Conservation (phyloP, 352 stramenopile genomes). For the Pelagophyceae sp. region DNA sequence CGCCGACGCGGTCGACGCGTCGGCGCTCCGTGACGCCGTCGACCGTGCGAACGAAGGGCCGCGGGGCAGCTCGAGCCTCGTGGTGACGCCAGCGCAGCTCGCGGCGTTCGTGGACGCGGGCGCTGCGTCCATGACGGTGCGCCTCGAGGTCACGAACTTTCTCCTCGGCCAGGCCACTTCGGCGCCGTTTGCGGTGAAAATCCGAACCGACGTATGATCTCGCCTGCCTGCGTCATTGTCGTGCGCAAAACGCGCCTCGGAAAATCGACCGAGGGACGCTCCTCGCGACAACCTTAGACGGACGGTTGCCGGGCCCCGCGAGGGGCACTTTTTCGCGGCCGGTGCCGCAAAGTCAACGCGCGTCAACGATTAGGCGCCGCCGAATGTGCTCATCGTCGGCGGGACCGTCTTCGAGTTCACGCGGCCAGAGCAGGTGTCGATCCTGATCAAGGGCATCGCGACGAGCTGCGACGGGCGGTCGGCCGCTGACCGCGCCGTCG, state of each 20-base stretch:
- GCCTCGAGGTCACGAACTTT: not conserved
- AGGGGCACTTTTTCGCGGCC: too few relatives aligned
- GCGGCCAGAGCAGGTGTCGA: not conserved
- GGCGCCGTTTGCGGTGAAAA: not conserved
- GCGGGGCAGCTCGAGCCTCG: not conserved
- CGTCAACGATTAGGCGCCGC: too few relatives aligned
- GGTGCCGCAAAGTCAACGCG: too few relatives aligned
- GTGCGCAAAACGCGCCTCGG: too few relatives aligned
- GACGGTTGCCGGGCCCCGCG: too few relatives aligned
- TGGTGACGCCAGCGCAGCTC: not conserved
- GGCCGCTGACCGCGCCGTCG: not conserved
- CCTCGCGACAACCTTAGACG: too few relatives aligned
- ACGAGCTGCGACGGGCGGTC: conserved; percentile 3
- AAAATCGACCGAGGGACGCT: too few relatives aligned
- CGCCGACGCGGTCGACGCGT: not conserved
- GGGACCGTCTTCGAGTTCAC: not conserved
- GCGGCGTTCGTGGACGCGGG: not conserved
- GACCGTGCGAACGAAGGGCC: not conserved
- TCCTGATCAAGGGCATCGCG: not conserved
- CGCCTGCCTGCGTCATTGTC: too few relatives aligned
- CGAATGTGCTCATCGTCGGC: not conserved
- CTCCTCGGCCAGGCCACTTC: not conserved
- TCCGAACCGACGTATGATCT: not conserved
- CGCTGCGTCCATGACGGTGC: not conserved
- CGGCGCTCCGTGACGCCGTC: not conserved